These are phyloP conservation scores for Amanita thiersii DNA, from an alignment of 768 basidiomycete species.

Conservation along the genomic window DNA sequence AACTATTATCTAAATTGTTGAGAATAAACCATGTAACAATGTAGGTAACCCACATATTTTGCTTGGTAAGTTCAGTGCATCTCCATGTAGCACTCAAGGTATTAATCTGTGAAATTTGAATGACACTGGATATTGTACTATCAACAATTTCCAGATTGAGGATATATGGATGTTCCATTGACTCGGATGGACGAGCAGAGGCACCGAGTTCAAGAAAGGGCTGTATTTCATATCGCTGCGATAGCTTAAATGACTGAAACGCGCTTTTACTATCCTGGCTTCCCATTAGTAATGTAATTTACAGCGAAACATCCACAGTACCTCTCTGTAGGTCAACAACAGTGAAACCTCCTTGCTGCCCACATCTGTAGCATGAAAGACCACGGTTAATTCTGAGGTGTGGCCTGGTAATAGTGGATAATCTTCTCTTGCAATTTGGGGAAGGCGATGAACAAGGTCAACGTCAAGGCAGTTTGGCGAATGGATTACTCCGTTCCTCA, in stretches of 20 bases:
- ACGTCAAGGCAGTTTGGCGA: slow-evolving; percentile 46
- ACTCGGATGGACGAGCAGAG: slow-evolving; percentile 41
- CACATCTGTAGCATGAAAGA: slow-evolving; percentile 40
- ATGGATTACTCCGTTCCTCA: slow-evolving; percentile 27
- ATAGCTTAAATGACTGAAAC: slow-evolving; percentile 54
- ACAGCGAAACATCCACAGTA: slow-evolving; percentile 17
- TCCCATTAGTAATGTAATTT: not conserved
- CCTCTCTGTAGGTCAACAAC: slow-evolving; percentile 64
- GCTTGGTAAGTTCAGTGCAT: slow-evolving; percentile 30
- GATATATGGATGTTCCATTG: slow-evolving; percentile 39
- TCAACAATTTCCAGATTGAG: slow-evolving; percentile 54
- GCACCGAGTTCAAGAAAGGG: slow-evolving; percentile 49
- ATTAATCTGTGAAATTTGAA: slow-evolving; percentile 50
- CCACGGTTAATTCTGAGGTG: slow-evolving; percentile 40
- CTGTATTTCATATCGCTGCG: slow-evolving; percentile 49
- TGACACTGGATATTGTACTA: slow-evolving; percentile 25
- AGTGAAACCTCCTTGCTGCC: slow-evolving; percentile 48
- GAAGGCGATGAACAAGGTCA: slow-evolving; percentile 38
- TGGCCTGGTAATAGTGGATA: slow-evolving; percentile 37
- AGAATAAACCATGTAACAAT: slow-evolving; percentile 9
- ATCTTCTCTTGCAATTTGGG: slow-evolving; percentile 17
- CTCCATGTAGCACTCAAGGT: slow-evolving; percentile 67
- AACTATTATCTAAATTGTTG: slow-evolving; percentile 22
- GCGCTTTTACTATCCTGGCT: slow-evolving; percentile 35
- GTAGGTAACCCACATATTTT: slow-evolving; percentile 31